These are phyloP conservation scores for Exophiala spinifera DNA, from an alignment of 2,329 filamentous ascomycete genomes.

Conservation along the genomic window DNA sequence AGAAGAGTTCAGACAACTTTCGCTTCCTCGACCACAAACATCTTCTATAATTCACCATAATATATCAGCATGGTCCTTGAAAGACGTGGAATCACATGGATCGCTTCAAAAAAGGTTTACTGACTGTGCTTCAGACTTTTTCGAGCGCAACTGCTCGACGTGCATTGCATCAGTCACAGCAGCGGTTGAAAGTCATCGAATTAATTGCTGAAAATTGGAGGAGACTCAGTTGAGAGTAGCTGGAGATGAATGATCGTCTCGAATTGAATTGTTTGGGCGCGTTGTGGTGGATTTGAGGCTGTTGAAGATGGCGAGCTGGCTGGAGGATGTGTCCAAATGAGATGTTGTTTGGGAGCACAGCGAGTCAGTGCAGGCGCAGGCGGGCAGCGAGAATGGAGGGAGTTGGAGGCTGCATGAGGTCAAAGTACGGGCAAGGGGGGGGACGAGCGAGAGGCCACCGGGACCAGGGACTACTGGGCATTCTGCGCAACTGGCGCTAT, in stretches of 20 bases:
- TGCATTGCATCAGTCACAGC: slow-evolving; percentile 26
- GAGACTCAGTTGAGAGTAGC: slow-evolving; percentile 38
- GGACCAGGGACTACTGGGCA: no score
- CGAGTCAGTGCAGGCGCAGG: no score
- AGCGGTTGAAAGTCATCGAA: slow-evolving; percentile 46
- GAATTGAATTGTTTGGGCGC: slow-evolving; percentile 43
- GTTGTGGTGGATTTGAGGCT: slow-evolving; percentile 37
- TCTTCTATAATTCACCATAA: slow-evolving; percentile 41
- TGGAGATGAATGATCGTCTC: slow-evolving; percentile 46
- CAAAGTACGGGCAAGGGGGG: no score
- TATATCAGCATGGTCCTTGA: slow-evolving; percentile 36
- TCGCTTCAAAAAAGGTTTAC: slow-evolving; percentile 37
- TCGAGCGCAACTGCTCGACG: slow-evolving; percentile 47
- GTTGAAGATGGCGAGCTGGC: slow-evolving; percentile 19
- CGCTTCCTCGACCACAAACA: slow-evolving; percentile 79
- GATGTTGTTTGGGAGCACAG: slow-evolving; percentile 1
- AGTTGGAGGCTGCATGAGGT: not conserved
- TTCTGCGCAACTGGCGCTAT: no score
- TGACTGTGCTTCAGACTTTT: slow-evolving; percentile 52
- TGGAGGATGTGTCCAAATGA: slow-evolving; percentile 11
- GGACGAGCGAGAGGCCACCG: no score
- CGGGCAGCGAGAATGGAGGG: not conserved
- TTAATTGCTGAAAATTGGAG: slow-evolving; percentile 45
- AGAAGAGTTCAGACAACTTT: slow-evolving; percentile 84
- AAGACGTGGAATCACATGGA: slow-evolving; percentile 25